Base-by-base conservation (phyloP, 2,329 filamentous ascomycete genomes). In the Ceratocystis variospora region DNA sequence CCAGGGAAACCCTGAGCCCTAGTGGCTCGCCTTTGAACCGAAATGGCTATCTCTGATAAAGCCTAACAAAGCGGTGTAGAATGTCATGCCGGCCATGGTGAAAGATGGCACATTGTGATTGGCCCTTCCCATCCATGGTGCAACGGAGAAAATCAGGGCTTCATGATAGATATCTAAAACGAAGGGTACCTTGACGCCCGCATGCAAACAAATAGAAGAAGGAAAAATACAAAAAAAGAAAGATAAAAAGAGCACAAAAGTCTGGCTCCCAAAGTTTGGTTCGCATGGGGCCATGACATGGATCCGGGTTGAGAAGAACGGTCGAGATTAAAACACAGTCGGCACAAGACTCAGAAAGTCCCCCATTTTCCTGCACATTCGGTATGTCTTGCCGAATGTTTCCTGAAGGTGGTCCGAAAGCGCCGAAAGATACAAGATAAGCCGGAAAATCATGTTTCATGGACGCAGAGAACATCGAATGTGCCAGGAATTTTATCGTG, bases 311-410 rank as follows among this genome's bases (percentile, higher is more conserved):
- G 17, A 37, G 28, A n/a, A 59, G 28, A n/a, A 59, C 28, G 55
- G 55, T 17, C 17, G 55, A 33, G 55, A 59, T 59, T 59, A 59
- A 22, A 59, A 59, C 55, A 59, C 55, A n/a, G 55, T 59, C 55
- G 12, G 28, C n/a, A 37, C 55, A 59, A 37, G 12, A 59, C 28
- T 59, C n/a, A n/a, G 28, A 17, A 59, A 37, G 55, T 59, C 55
- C 37, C 55, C 19, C 17, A 33, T 59, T 59, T 59, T 31, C 28
- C 55, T 59, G 17, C 55, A 59, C 17, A 33, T 8, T 59, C 55
- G 55, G 55, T 8, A 59, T 59, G 55, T 33, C n/a, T 37, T 59
- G 55, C 55, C 55, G 55, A 59, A 59, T 59, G 55, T 59, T 59
- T 59, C 55, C 22, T 59, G 55, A 8, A 12, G 55, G 50, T 59